These are phyloP conservation scores for Penicillium waksmanii DNA, from an alignment of 495 filamentous ascomycete species.

Conservation along the genomic window DNA sequence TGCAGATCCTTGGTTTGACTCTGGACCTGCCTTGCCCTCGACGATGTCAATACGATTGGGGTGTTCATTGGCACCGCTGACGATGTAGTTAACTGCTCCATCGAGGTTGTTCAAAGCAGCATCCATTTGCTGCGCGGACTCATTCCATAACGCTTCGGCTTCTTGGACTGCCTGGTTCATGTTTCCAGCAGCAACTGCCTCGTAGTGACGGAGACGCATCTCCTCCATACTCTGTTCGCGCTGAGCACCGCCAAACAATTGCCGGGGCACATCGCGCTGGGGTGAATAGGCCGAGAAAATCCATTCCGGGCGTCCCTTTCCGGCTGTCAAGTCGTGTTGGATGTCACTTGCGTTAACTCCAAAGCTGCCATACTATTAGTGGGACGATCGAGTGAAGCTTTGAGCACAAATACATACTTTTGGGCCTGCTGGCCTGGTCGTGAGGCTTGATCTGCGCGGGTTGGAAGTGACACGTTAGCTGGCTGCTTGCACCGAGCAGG, in stretches of 20 bases:
- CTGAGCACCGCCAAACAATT: conserved; percentile 77
- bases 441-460: conserved; percentile 20
- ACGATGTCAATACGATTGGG: conserved; percentile 80
- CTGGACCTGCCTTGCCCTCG: conserved; percentile 45
- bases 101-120: conserved; percentile 65
- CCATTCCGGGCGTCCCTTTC: conserved; percentile 72
- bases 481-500: not conserved
- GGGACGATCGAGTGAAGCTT: not conserved
- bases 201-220: conserved; percentile 69
- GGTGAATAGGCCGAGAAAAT: conserved; percentile 84
- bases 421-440: conserved; percentile 26
- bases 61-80: conserved; percentile 69
- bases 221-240: conserved; percentile 87
- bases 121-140: conserved; percentile 71
- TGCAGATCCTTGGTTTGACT: conserved; percentile 17
- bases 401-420: conserved; percentile 31
- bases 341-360: conserved; percentile 59
- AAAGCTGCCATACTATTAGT: conserved; percentile 43
- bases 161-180: conserved; percentile 67
- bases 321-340: conserved; percentile 60
- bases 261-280: conserved; percentile 68
- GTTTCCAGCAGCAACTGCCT: conserved; percentile 60
- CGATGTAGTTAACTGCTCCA: conserved; percentile 72
- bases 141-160: conserved; percentile 58
- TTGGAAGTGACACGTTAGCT: not conserved